These are phyloP conservation scores for Phyllosticta ampelicida DNA, from an alignment of 2,329 filamentous ascomycete genomes.

Conservation along the genomic window DNA sequence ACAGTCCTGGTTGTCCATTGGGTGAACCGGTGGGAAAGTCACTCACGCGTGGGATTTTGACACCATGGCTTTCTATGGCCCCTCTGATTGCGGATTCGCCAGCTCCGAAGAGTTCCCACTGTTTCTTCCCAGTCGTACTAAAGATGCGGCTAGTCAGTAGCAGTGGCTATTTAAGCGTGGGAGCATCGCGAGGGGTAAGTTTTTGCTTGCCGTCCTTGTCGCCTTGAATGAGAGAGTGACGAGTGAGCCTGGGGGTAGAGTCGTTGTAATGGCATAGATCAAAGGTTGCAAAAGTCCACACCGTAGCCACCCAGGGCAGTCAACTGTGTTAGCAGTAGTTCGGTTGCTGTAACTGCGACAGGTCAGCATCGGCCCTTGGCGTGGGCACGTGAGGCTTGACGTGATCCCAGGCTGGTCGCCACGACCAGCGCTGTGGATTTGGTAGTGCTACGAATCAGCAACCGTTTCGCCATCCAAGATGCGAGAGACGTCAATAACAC, in stretches of 20 bases:
- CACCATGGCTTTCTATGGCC: not conserved
- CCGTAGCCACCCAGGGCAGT: too few species aligned
- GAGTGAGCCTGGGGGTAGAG: too few species aligned
- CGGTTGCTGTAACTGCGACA: too few species aligned
- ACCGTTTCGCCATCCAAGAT: too few species aligned
- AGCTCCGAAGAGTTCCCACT: not conserved
- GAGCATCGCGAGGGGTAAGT: not conserved
- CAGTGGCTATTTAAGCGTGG: not conserved
- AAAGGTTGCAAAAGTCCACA: too few species aligned
- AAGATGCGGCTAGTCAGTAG: not conserved
- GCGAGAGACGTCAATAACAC: not conserved
- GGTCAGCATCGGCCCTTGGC: too few species aligned
- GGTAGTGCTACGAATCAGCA: too few species aligned
- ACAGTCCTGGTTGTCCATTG: not conserved
- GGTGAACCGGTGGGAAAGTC: not conserved
- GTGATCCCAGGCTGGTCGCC: too few species aligned
- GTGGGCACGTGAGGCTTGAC: too few species aligned
- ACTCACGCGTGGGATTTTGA: not conserved
- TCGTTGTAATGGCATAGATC: too few species aligned
- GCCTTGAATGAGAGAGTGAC: not conserved
- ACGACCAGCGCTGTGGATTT: too few species aligned
- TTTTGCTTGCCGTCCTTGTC: not conserved
- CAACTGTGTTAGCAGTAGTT: too few species aligned
- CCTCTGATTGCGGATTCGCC: not conserved
- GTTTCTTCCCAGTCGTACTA: not conserved